Base-by-base conservation (phyloP, 306 rosid species). In the Castanea sativa region DNA sequence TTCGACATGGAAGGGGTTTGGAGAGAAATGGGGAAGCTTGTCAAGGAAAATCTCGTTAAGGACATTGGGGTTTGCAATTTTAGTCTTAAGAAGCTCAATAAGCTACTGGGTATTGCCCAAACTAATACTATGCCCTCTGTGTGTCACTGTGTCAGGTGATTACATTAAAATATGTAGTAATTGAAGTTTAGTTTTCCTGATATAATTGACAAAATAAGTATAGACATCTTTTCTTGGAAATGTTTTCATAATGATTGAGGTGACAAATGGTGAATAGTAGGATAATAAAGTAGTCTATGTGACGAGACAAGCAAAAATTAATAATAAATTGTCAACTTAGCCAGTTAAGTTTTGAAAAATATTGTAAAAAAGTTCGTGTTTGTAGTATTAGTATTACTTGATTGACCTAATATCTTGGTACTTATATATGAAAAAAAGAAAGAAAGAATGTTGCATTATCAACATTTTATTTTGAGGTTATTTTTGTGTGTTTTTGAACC, bases 21-120 rank as follows among this genome's bases (percentile, higher is more conserved):
- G 90, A 87, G 86, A 83, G 88, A 89, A 81, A 89, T 89, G 86
- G 92, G 83, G 82, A 89, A 76, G 70, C 90, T 89, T 81, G 86
- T 85, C 20, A 65, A 81, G n/a, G 85, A 78, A 53, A 85, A 85
- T 69, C 79, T 85, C 3, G 89, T 85, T 12, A 87, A 59, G 83
- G 88, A 89, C 81, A 87, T 87, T 68, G 89, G 92, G 55, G 69
- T 89, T 3, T 83, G 88, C 84, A 87, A 89, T 78, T 85, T 89
- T 84, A 83, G 86, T 78, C 56, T 79, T 6, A 32, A 55, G 56
- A 87, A 88, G 81, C 90, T 88, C 23, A 76, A 87, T 2, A 81
- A 87, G 68, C 79, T 88, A 1, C 55, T 83, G 4, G 29, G 21
- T 68, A 55, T 85, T 83, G 87, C 91, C 79, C 83, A 76, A 65